phyloP scores from a whole-genome alignment of 2,329 filamentous ascomycete species.

The Nigrospora sphaerica region DNA sequence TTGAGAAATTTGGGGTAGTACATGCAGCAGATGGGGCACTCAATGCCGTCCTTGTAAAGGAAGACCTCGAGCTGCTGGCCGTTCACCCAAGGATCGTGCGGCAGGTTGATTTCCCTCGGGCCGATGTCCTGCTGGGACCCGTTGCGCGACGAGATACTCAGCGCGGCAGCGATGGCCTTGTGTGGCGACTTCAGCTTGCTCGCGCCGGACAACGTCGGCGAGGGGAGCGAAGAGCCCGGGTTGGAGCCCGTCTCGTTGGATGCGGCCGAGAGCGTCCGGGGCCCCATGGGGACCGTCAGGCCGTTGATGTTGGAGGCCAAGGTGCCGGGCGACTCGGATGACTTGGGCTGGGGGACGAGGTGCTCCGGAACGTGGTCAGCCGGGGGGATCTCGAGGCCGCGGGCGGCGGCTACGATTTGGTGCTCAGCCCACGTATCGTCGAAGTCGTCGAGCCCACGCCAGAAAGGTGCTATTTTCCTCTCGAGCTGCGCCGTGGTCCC shows the following conservation, averaged over 20 bases:
- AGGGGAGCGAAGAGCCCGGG: constrained; percentile 53
- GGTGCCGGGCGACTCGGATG: constrained; percentile 36
- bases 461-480: constrained; percentile 86
- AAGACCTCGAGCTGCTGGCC: constrained; percentile 91
- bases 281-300: constrained; percentile 72
- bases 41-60: constrained; percentile 81
- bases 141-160: constrained; percentile 68
- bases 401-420: constrained; percentile 86
- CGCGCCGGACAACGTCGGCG: constrained; percentile 42
- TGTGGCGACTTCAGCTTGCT: constrained; percentile 69
- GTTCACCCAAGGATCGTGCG: constrained; percentile 81
- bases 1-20: constrained; percentile 95
- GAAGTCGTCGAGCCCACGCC: constrained; percentile 87
- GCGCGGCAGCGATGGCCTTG: constrained; percentile 79
- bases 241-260: constrained; percentile 63
- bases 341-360: constrained; percentile 40
- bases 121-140: constrained; percentile 63
- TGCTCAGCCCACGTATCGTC: constrained; percentile 86
- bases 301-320: constrained; percentile 59
- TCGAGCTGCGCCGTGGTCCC: constrained; percentile 60
- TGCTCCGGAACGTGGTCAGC: constrained; percentile 73
- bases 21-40: constrained; percentile 95
- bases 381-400: constrained; percentile 75
- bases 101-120: constrained; percentile 72
- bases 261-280: constrained; percentile 69